phyloP scores from a whole-genome alignment of 306 rosid species.

The Arachis hypogaea region DNA sequence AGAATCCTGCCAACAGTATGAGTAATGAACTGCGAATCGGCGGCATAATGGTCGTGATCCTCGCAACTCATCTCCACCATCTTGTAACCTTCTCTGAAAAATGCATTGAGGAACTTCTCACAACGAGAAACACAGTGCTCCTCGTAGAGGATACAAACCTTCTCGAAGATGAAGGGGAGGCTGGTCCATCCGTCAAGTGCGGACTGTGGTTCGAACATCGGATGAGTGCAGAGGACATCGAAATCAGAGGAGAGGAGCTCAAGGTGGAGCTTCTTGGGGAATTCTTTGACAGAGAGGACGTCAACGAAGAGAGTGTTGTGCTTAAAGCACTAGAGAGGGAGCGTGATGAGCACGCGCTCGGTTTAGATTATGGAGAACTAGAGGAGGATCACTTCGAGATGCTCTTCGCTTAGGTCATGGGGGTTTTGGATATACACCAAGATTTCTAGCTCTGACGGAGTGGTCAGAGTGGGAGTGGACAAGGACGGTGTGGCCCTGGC shows the following conservation, averaged over 20 bases:
- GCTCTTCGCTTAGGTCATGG: slow-evolving; percentile 80
- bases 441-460: slow-evolving; percentile 45
- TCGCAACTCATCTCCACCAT: slow-evolving; percentile 83
- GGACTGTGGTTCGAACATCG: too few species aligned
- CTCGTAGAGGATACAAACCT: slow-evolving; percentile 63
- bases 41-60: slow-evolving; percentile 71
- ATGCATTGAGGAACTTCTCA: slow-evolving; percentile 17
- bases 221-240: too few species aligned
- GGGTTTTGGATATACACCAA: slow-evolving; percentile 63
- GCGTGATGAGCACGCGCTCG: slow-evolving; percentile 56
- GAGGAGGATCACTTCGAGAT: slow-evolving; percentile 74
- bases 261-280: slow-evolving; percentile 49
- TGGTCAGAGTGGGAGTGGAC: slow-evolving; percentile 74
- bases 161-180: slow-evolving; percentile 59
- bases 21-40: slow-evolving; percentile 37
- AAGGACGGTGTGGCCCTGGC: slow-evolving; percentile 32
- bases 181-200: slow-evolving; percentile 12
- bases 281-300: slow-evolving; percentile 84
- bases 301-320: slow-evolving; percentile 37
- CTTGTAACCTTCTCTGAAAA: slow-evolving; percentile 68
- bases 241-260: too few species aligned
- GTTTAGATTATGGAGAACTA: slow-evolving; percentile 74
- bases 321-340: slow-evolving; percentile 67
- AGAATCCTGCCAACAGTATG: slow-evolving; percentile 85
- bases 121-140: slow-evolving; percentile 51